Conservation (phyloP, 2,329 filamentous ascomycete genomes). For the Colletotrichum liriopes region DNA sequence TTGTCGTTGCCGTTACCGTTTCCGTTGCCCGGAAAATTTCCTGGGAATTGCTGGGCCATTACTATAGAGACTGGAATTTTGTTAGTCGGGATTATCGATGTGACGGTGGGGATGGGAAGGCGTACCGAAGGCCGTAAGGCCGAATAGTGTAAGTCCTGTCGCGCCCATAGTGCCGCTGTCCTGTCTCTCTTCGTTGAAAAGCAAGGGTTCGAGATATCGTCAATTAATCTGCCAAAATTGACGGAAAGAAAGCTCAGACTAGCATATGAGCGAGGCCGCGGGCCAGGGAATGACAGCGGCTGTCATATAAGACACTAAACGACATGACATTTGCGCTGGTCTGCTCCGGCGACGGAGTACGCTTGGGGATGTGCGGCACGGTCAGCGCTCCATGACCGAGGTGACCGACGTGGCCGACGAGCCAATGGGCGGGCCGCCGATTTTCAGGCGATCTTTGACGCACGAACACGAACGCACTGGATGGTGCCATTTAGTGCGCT, state of each 20-base stretch:
- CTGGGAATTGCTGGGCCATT: conserved; percentile 35
- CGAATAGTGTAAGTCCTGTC: conserved; percentile 10
- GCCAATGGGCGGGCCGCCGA: conserved; percentile 36
- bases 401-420: conserved; percentile 39
- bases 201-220: neutral
- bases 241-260: neutral
- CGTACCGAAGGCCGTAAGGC: conserved; percentile 32
- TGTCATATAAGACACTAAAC: conserved; percentile 32
- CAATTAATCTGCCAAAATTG: neutral
- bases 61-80: conserved; percentile 11
- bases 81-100: neutral
- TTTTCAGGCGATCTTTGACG: conserved; percentile 36
- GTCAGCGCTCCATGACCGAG: conserved; percentile 32
- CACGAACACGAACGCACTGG: conserved; percentile 11
- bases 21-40: conserved; percentile 29
- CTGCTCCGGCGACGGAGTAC: conserved; percentile 32
- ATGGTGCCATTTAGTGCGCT: conserved; percentile 32
- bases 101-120: neutral
- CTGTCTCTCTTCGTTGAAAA: neutral
- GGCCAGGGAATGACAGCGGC: neutral
- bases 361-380: conserved; percentile 43
- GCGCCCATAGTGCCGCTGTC: conserved; percentile 18
- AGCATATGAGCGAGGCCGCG: neutral
- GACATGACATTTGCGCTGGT: conserved; percentile 13
- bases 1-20: conserved; percentile 33